phyloP scores from a whole-genome alignment of 2,329 filamentous ascomycete species.

The Monilinia fructicola region DNA sequence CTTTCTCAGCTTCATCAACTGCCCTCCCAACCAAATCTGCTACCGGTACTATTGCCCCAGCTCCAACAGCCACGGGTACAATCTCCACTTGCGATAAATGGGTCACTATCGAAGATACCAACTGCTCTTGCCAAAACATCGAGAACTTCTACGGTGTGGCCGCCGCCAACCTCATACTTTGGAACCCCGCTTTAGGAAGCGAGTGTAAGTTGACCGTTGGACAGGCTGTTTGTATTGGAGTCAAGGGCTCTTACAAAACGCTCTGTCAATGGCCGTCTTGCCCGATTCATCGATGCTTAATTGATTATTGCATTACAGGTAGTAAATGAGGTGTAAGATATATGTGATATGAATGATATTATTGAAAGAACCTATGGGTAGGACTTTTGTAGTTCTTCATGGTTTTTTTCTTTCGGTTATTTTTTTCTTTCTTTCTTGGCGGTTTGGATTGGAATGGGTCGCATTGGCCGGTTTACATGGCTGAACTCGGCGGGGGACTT shows the following conservation, averaged over 20 bases:
- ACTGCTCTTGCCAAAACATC: conserved; percentile 23
- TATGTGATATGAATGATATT: conserved; percentile 8
- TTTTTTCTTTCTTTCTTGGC: too few relatives aligned
- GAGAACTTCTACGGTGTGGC: conserved; percentile 30
- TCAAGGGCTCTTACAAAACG: conserved; percentile 14
- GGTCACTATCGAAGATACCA: conserved; percentile 15
- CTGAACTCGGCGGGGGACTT: background rate
- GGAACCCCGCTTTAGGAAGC: conserved; percentile 40
- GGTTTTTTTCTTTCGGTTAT: background rate
- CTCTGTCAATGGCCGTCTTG: conserved; percentile 9
- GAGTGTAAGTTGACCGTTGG: conserved; percentile 37
- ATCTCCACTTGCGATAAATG: conserved; percentile 37
- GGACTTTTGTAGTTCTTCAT: background rate
- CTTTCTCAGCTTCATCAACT: background rate
- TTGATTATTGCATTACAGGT: background rate
- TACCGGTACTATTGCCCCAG: conserved; percentile 8
- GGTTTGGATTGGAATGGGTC: background rate
- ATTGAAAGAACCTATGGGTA: too few relatives aligned
- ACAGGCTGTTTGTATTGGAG: conserved; percentile 35
- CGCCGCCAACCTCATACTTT: conserved; percentile 33
- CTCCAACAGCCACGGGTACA: conserved; percentile 36
- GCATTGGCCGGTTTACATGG: background rate
- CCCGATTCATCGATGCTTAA: conserved; percentile 15
- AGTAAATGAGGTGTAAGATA: background rate
- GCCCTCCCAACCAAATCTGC: background rate